These are phyloP conservation scores for Galerina sulciceps DNA, from an alignment of 768 basidiomycete species.

Conservation along the genomic window DNA sequence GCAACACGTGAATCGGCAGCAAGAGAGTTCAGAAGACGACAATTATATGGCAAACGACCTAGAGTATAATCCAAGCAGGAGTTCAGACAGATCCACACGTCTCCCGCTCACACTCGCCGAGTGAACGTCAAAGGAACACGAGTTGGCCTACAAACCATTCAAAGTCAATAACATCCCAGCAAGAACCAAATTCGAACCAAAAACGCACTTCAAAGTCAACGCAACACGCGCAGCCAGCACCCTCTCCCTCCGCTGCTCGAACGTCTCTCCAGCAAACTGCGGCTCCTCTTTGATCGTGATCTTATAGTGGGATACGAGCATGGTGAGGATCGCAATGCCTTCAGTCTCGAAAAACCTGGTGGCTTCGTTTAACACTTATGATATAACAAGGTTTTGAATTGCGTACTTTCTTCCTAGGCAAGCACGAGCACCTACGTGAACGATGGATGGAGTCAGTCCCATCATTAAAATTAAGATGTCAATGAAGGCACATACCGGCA, in stretches of 20 bases:
- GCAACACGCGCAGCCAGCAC: conserved; percentile 39
- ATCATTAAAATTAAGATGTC: background rate
- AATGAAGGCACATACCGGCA: conserved; percentile 31
- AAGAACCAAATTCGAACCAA: background rate
- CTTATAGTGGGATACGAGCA: conserved; percentile 49
- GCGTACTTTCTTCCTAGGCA: conserved; percentile 28
- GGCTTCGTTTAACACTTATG: background rate
- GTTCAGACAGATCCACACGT: no score
- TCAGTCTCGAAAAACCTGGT: conserved; percentile 53
- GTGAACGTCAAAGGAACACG: conserved; percentile 28
- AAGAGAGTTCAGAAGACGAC: no score
- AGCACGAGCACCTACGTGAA: conserved; percentile 21
- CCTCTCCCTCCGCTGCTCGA: conserved; percentile 48
- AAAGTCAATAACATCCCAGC: background rate
- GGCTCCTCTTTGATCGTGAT: conserved; percentile 56
- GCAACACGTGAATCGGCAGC: no score
- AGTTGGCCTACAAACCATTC: conserved; percentile 19
- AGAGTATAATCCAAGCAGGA: no score
- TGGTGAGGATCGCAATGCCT: conserved; percentile 51
- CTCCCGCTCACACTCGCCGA: conserved; percentile 3
- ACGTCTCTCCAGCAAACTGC: conserved; percentile 48
- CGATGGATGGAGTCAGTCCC: background rate
- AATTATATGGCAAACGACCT: no score
- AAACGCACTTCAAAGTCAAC: conserved; percentile 51
- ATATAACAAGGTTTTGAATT: background rate